Conservation (phyloP, 2,329 filamentous ascomycete species). For the Trichothecium roseum region DNA sequence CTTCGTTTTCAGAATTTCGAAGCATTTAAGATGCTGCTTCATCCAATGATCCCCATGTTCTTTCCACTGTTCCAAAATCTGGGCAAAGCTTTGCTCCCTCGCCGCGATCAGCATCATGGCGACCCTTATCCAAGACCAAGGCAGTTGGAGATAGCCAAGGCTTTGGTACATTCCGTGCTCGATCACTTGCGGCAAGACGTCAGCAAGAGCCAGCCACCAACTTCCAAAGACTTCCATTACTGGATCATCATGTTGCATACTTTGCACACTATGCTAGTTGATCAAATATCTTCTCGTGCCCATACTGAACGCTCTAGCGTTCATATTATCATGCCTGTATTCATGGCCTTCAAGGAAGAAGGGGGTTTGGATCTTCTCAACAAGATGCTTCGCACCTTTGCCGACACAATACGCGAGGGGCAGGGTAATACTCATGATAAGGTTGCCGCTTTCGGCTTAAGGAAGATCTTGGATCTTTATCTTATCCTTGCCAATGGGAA, state of each 20-base stretch:
- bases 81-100: constrained; percentile 69
- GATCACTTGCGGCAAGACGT: constrained; percentile 48
- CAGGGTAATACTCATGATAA: constrained; percentile 31
- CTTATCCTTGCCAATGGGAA: constrained; percentile 66
- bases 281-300: constrained; percentile 35
- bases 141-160: constrained; percentile 47
- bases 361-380: constrained; percentile 68
- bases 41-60: constrained; percentile 68
- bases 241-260: constrained; percentile 74
- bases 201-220: constrained; percentile 29
- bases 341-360: constrained; percentile 77
- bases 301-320: constrained; percentile 36
- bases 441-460: constrained; percentile 51
- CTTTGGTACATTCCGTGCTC: constrained; percentile 62
- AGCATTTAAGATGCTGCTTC: constrained; percentile 65
- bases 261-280: constrained; percentile 68
- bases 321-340: constrained; percentile 61
- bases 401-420: constrained; percentile 17
- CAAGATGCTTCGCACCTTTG: constrained; percentile 58
- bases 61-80: constrained; percentile 78
- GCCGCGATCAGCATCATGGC: constrained; percentile 45
- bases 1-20: constrained; percentile 62
- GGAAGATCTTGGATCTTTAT: constrained; percentile 79
- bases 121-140: constrained; percentile 49
- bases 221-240: constrained; percentile 62